Evolutionary conservation across 2,329 filamentous ascomycete species (phyloP), one percentile per base, ranked within the genome.

Genomic region (Alternaria panax): DNA sequence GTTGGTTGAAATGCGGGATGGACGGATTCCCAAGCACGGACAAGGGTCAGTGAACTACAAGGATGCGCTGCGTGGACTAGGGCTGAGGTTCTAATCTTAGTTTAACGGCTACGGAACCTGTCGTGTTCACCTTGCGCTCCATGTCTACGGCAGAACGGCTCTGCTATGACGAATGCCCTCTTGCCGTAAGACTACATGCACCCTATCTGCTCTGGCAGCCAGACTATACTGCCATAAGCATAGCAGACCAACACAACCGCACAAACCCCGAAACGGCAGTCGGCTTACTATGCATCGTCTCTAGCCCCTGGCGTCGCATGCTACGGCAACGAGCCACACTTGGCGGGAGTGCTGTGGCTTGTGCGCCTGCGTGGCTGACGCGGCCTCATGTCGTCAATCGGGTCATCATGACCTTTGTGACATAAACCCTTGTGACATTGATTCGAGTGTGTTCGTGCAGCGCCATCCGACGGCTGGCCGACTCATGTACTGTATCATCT

Each of bases 1-100:
- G 30, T 30, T 42, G 51, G 46, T 56, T 55, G 51, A 41, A 51
- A 56, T 59, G 60, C 51, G 53, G 61, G 50, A 64, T 54, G 54
- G 57, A 48, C 45, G 20, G 45, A 36, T 48, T 48, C 45, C 45
- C 45, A 48, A 48, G 45, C 45, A 48, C 45, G 30, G 45, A 48
- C 57, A 51, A 41, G 24, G 40, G 50, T 41, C 27, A 55, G 41
- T 51, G 43, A 32, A 30, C 42, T 42, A 42, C 54, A 46, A 57
- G 48, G 38, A 52, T 43, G 18, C 51, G 51, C 52, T 16, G 36
- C 51, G 40, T 62, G 55, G 59, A 20, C 59, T 60, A 63, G 57
- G 62, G 54, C 58, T 59, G 53, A 32, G 25, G 53, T 38, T 38
- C 34, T 16, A 45, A 40, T 38, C 16, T 48, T 48, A 48, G 30